phyloP scores from a whole-genome alignment of 2,329 filamentous ascomycete genomes.

The Chaetomiaceae sp. region DNA sequence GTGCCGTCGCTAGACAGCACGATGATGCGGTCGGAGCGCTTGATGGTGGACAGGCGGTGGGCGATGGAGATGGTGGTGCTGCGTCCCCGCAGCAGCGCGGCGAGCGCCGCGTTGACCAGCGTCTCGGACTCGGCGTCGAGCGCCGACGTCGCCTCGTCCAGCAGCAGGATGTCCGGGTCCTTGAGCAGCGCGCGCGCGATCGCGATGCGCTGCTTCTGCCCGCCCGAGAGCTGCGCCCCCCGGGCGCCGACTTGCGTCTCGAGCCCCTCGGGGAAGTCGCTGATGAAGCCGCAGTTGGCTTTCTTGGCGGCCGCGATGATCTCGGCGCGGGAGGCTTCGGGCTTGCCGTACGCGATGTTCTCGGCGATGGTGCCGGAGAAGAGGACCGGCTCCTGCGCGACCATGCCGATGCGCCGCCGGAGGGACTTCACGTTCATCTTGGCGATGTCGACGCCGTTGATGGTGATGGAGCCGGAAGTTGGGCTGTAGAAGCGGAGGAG shows the following conservation, averaged over 20 bases:
- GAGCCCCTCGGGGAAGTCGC: conserved; percentile 90
- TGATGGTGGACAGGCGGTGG: conserved; percentile 92
- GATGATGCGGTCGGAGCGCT: conserved; percentile 89
- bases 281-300: conserved; percentile 95
- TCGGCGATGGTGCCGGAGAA: conserved; percentile 80
- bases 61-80: conserved; percentile 98
- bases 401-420: conserved; percentile 86
- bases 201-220: conserved; percentile 95
- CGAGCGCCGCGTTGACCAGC: conserved; percentile 85
- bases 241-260: conserved; percentile 90
- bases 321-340: conserved; percentile 68
- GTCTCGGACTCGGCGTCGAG: conserved; percentile 96
- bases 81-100: conserved; percentile 70
- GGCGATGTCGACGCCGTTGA: conserved; percentile 77
- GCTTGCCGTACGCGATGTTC: conserved; percentile 88
- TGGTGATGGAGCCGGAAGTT: conserved; percentile 67
- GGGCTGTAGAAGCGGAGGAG: conserved; percentile 88
- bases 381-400: conserved; percentile 90
- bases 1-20: conserved; percentile 80
- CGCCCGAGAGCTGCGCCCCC: conserved; percentile 88
- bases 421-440: conserved; percentile 91
- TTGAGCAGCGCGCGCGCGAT: conserved; percentile 94
- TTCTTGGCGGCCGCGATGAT: conserved; percentile 82
- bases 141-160: conserved; percentile 94
- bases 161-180: conserved; percentile 90